A percentile compares a stretch with the other conserved stretches of the same genome.
Evolutionary conservation across 2,329 filamentous ascomycete species (phyloP).

Genomic region (Penicillium glabrum): DNA sequence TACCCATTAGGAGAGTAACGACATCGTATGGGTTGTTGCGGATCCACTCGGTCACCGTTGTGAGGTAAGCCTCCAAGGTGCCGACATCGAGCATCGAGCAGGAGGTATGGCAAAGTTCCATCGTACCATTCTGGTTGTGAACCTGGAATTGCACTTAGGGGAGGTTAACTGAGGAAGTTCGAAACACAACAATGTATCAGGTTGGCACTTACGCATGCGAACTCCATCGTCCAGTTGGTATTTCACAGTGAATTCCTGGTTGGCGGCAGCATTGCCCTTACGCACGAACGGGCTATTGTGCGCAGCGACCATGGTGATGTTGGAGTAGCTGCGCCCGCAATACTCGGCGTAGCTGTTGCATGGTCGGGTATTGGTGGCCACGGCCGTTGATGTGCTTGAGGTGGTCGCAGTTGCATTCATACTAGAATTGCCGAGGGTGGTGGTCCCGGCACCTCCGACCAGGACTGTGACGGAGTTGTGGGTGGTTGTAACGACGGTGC

Average conservation of each 20-base stretch:
- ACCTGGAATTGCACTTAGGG: slow-evolving; percentile 59
- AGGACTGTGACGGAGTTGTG: slow-evolving; percentile 42
- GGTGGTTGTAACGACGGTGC: slow-evolving; percentile 31
- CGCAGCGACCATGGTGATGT: slow-evolving; percentile 74
- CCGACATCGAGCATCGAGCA: slow-evolving; percentile 82
- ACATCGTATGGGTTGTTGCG: slow-evolving; percentile 78
- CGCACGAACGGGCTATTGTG: slow-evolving; percentile 81
- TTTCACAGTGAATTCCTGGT: slow-evolving; percentile 68
- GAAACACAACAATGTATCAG: not conserved
- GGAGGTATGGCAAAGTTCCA: slow-evolving; percentile 81
- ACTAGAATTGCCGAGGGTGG: slow-evolving; percentile 48
- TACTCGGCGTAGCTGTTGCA: slow-evolving; percentile 80
- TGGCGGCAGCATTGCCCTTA: slow-evolving; percentile 69
- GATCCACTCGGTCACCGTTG: slow-evolving; percentile 70
- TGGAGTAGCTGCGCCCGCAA: slow-evolving; percentile 73
- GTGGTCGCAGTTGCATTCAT: slow-evolving; percentile 49
- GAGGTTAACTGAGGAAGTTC: not conserved
- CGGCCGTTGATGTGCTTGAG: slow-evolving; percentile 43
- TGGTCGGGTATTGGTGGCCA: slow-evolving; percentile 66
- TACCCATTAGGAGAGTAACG: slow-evolving; percentile 81
- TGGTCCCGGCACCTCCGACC: slow-evolving; percentile 39
- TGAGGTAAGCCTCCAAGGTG: slow-evolving; percentile 72
- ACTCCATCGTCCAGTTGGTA: slow-evolving; percentile 75
- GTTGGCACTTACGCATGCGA: slow-evolving; percentile 50
- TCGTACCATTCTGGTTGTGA: slow-evolving; percentile 55